Conservation (phyloP, 2,329 filamentous ascomycete species). For the Ascocoryne sarcoides region DNA sequence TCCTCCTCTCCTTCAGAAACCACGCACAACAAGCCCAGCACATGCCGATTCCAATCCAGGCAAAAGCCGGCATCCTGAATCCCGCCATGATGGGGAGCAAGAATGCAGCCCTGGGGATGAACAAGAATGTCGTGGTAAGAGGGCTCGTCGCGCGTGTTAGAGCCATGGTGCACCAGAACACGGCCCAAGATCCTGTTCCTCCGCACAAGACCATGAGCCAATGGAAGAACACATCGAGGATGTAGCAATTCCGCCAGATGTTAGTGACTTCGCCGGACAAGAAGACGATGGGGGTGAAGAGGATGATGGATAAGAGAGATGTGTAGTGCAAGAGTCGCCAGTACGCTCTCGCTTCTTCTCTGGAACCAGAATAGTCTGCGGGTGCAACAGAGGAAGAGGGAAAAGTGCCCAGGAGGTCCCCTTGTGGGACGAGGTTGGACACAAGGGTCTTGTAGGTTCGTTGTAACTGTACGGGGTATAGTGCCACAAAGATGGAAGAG, state of each 20-base stretch:
- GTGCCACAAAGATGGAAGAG: conserved; percentile 41
- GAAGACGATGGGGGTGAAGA: conserved; percentile 40
- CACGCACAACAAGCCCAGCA: conserved; percentile 41
- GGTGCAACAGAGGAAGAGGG: conserved; percentile 12
- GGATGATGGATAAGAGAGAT: conserved; percentile 38
- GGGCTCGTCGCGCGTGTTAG: conserved; percentile 42
- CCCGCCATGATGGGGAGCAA: conserved; percentile 38
- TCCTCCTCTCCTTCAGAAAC: conserved; percentile 38
- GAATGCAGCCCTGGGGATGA: conserved; percentile 39
- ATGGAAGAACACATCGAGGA: conserved; percentile 46
- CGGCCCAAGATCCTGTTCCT: conserved; percentile 37
- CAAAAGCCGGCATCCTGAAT: conserved; percentile 40
- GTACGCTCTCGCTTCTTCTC: conserved; percentile 41
- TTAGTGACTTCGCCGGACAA: conserved; percentile 40
- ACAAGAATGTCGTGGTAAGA: conserved; percentile 40
- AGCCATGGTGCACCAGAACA: conserved; percentile 39
- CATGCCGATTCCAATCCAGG: conserved; percentile 42
- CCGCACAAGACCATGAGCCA: conserved; percentile 44
- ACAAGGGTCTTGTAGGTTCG: conserved; percentile 41
- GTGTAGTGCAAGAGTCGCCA: conserved; percentile 44
- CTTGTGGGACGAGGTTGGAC: conserved; percentile 34
- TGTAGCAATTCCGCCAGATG: conserved; percentile 43
- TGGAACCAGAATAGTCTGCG: conserved; percentile 25
- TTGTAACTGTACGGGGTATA: conserved; percentile 42
- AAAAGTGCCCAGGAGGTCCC: conserved; percentile 34